Conservation (phyloP, 1,284 basidiomycete genomes). For the Flammula alnicola region DNA sequence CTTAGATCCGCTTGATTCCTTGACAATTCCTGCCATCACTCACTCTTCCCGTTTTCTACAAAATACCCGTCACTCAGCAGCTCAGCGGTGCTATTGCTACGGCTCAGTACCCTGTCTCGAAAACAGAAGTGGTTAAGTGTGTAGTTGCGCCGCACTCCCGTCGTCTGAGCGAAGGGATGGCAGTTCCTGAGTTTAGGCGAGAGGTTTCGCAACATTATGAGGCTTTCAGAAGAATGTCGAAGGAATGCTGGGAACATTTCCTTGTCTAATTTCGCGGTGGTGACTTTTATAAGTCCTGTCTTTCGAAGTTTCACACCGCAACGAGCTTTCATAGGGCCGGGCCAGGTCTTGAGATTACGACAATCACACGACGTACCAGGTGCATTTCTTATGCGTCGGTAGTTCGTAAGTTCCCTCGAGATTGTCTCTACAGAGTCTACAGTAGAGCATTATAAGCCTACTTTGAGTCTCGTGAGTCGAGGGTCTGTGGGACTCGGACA, state of each 20-base stretch:
- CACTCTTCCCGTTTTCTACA: not conserved
- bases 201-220: not conserved
- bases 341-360: too few relatives aligned
- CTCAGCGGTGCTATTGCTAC: not conserved
- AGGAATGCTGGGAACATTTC: not conserved
- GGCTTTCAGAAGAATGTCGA: not conserved
- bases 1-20: not conserved
- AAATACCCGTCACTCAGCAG: not conserved
- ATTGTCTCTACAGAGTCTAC: too few relatives aligned
- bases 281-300: too few relatives aligned
- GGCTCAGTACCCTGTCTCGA: not conserved
- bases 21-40: constrained; percentile 1
- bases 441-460: too few relatives aligned
- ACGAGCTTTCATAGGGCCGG: too few relatives aligned
- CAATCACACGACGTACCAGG: too few relatives aligned
- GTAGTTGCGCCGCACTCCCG: not conserved
- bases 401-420: too few relatives aligned
- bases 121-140: not conserved
- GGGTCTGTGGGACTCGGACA: too few relatives aligned
- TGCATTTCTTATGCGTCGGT: too few relatives aligned
- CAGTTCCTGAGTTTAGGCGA: not conserved
- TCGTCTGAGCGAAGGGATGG: not conserved
- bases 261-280: too few relatives aligned
- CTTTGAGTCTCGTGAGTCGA: too few relatives aligned
- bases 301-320: too few relatives aligned